Conservation (phyloP, 2,329 filamentous ascomycete genomes). For the Cladosporium cucumerinum region DNA sequence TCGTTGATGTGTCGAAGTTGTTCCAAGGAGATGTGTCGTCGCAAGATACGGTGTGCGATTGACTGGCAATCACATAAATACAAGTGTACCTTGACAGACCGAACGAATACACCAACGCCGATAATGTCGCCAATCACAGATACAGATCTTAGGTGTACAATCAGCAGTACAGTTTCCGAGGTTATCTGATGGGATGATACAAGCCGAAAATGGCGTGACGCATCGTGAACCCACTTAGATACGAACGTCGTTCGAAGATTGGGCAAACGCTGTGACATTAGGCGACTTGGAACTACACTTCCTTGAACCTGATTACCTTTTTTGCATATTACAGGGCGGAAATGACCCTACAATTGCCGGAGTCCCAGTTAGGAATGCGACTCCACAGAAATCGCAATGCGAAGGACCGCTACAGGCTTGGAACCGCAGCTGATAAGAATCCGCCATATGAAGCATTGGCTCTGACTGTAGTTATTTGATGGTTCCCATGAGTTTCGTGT, state of each 20-base stretch:
- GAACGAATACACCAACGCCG: background rate
- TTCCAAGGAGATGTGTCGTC: background rate
- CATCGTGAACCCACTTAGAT: background rate
- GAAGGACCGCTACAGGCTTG: constrained; percentile 36
- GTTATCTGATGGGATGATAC: background rate
- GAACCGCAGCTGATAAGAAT: constrained; percentile 67
- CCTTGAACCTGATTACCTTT: background rate
- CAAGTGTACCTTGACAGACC: too few species aligned
- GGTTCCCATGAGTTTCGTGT: background rate
- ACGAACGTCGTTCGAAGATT: background rate
- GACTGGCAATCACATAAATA: too few species aligned
- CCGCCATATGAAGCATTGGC: constrained; percentile 56
- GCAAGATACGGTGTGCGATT: background rate
- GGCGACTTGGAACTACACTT: background rate
- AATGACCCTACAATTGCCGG: background rate
- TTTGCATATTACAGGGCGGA: background rate
- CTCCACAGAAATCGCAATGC: background rate
- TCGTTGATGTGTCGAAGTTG: background rate
- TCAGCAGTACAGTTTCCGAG: background rate
- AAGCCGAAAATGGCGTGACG: background rate
- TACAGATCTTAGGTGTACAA: background rate
- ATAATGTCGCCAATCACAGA: background rate
- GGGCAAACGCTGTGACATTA: background rate
- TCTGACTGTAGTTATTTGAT: background rate
- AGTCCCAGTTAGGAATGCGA: background rate